Percentiles rank a stretch among this genome's conserved stretches.
phyloP scores from a whole-genome alignment of 1,284 basidiomycete genomes.

The Apiotrichum siamense region DNA sequence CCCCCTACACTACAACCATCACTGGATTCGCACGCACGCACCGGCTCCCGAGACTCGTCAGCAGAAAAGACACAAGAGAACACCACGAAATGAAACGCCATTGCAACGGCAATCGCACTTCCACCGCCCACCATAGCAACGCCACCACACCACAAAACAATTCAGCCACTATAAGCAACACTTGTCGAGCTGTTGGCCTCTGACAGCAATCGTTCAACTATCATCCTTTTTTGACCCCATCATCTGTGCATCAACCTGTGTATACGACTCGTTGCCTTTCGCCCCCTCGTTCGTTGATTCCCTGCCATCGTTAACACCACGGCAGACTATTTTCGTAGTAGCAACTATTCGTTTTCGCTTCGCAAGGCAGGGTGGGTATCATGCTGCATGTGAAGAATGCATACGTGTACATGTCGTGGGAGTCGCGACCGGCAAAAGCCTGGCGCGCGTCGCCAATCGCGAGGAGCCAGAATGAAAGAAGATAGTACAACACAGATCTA shows the following conservation, averaged over 20 bases:
- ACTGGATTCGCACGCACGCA: not conserved
- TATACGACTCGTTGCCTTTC: not conserved
- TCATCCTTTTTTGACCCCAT: not conserved
- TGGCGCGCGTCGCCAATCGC: not conserved
- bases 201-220: too few species aligned
- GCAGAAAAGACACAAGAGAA: not conserved
- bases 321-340: not conserved
- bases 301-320: not conserved
- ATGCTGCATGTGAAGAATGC: conserved; percentile 16
- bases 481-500: conserved; percentile 36
- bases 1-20: too few species aligned
- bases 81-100: not conserved
- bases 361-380: not conserved
- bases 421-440: too few species aligned
- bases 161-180: too few species aligned
- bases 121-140: not conserved
- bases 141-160: too few species aligned
- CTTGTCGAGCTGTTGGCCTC: too few species aligned
- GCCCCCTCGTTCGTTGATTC: not conserved
- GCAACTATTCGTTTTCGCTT: not conserved
- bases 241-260: not conserved
- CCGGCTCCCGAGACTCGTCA: not conserved
- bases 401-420: conserved; percentile 19
- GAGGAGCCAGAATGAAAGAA: not conserved
- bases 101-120: not conserved